phyloP scores from a whole-genome alignment of 306 rosid genomes.

The Begonia loranthoides region DNA sequence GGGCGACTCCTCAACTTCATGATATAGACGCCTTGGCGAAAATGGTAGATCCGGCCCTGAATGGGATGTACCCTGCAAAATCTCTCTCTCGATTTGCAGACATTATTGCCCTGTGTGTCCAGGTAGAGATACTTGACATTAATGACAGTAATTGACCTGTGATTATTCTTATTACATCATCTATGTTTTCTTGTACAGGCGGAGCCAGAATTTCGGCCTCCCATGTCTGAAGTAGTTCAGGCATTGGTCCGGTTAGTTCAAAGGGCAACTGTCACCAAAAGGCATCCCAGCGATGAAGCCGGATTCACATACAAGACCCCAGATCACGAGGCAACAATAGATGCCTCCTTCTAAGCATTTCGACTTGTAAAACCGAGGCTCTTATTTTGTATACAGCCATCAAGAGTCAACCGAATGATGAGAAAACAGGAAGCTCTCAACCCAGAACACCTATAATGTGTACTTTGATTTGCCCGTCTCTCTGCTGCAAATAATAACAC shows the following conservation, averaged over 20 bases:
- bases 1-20: constrained; percentile 99
- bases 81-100: constrained; percentile 95
- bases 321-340: constrained; percentile 58
- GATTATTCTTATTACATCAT: too few relatives aligned
- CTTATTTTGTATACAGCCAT: too few relatives aligned
- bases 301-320: constrained; percentile 69
- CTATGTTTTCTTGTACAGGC: constrained; percentile 30
- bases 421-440: too few relatives aligned
- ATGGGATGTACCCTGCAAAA: constrained; percentile 96
- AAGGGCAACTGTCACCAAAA: constrained; percentile 42
- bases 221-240: constrained; percentile 99
- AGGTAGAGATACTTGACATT: constrained; percentile 30
- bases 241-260: constrained; percentile 82
- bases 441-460: too few relatives aligned
- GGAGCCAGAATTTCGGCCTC: constrained; percentile 95
- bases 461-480: too few relatives aligned
- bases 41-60: constrained; percentile 90
- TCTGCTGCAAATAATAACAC: too few relatives aligned
- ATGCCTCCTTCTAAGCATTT: constrained; percentile 26
- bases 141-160: too few relatives aligned
- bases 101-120: constrained; percentile 90
- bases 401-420: too few relatives aligned
- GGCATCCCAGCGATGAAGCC: constrained; percentile 80
- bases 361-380: too few relatives aligned
- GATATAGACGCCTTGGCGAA: constrained; percentile 92